Conservation (phyloP, 306 rosid species). For the Pueraria montana region DNA sequence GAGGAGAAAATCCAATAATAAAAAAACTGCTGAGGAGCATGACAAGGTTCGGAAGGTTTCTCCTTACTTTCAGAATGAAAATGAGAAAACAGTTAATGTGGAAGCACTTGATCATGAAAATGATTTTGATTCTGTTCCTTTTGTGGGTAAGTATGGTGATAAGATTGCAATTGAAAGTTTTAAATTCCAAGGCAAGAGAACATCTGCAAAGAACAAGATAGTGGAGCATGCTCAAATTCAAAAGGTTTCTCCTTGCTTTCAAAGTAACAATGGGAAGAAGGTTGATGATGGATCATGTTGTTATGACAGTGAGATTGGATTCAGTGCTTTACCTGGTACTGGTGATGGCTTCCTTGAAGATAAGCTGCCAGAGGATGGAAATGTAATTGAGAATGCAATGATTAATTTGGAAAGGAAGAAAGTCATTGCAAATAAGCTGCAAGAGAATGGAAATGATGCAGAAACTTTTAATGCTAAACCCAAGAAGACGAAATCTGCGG, state of each 20-base stretch:
- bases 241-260: slow-evolving; percentile 23
- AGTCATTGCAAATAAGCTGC: not conserved
- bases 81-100: not conserved
- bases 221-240: not conserved
- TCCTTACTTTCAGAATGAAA: slow-evolving; percentile 21
- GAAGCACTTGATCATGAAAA: not conserved
- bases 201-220: not conserved
- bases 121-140: not conserved
- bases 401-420: not conserved
- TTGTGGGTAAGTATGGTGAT: not conserved
- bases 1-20: not conserved
- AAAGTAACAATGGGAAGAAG: not conserved
- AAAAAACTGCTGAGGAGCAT: not conserved
- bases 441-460: slow-evolving; percentile 11
- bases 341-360: not conserved
- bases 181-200: slow-evolving; percentile 17
- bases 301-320: not conserved
- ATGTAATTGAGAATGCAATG: not conserved
- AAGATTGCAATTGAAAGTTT: not conserved
- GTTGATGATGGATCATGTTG: not conserved
- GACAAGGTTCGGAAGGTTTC: slow-evolving; percentile 33
- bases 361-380: not conserved
- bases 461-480: not conserved
- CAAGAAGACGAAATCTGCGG: not conserved
- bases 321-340: not conserved